phyloP scores from a whole-genome alignment of 495 filamentous ascomycete genomes.

The Lasiosphaeria hispida region DNA sequence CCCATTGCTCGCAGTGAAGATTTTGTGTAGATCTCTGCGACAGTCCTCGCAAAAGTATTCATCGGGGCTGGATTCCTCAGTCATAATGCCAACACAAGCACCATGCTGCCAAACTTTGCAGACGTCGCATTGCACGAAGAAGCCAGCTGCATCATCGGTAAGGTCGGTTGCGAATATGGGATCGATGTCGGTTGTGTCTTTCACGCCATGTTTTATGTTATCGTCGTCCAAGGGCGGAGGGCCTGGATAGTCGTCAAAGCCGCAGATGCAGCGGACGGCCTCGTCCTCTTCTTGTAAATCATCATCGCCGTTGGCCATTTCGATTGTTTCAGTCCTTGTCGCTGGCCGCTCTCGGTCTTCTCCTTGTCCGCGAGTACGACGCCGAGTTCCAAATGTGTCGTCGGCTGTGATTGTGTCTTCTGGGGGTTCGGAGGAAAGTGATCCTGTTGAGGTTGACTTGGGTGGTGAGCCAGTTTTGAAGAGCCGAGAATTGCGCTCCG shows the following conservation, averaged over 20 bases:
- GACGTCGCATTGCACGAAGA: constrained; percentile 96
- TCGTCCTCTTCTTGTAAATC: constrained; percentile 86
- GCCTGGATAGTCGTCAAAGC: constrained; percentile 90
- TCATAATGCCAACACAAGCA: constrained; percentile 95
- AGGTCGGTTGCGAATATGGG: constrained; percentile 63
- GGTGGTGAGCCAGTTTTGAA: constrained; percentile 71
- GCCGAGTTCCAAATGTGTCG: constrained; percentile 52
- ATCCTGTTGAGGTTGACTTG: constrained; percentile 68
- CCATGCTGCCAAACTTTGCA: constrained; percentile 99
- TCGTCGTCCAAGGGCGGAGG: constrained; percentile 66
- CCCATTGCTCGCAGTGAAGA: constrained; percentile 78
- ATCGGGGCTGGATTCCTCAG: constrained; percentile 85
- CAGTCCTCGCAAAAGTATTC: constrained; percentile 98
- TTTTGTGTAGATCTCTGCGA: constrained; percentile 83
- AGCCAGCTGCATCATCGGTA: constrained; percentile 82
- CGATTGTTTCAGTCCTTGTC: constrained; percentile 48
- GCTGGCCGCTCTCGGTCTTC: constrained; percentile 55
- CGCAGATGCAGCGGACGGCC: constrained; percentile 91
- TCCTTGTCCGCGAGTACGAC: constrained; percentile 65
- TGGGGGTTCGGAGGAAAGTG: constrained; percentile 73
- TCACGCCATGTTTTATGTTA: constrained; percentile 48
- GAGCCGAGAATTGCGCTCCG: constrained; percentile 67
- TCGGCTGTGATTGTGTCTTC: constrained; percentile 66
- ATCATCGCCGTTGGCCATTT: constrained; percentile 53
- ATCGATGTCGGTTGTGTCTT: constrained; percentile 50